A percentile compares a stretch with the other conserved stretches of the same genome.
Conservation (phyloP, 371 early-diverging fungal genomes). For the Enterocytospora artemiae region DNA sequence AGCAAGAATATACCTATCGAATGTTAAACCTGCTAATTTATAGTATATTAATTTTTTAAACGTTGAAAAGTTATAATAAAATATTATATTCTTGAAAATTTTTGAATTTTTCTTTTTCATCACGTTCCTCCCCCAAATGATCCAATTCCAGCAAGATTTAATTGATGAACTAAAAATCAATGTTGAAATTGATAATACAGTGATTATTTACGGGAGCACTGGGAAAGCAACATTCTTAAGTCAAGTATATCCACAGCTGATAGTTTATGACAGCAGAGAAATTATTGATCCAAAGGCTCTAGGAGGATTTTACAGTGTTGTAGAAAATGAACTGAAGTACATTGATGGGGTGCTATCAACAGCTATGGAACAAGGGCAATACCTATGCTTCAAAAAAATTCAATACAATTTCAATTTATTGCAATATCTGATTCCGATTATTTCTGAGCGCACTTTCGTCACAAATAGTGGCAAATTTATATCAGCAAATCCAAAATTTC, state of each 20-base stretch:
- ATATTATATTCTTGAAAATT: not conserved
- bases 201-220: slow-evolving; percentile 25
- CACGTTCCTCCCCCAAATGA: not conserved
- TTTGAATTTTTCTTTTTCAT: not conserved
- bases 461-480: slow-evolving; percentile 16
- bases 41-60: not conserved
- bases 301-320: slow-evolving; percentile 47
- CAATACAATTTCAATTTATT: slow-evolving; percentile 61
- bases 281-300: slow-evolving; percentile 38
- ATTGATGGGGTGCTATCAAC: slow-evolving; percentile 78
- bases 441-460: slow-evolving; percentile 23
- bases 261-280: slow-evolving; percentile 39
- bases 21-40: not conserved
- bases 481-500: slow-evolving; percentile 22
- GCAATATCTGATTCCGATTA: slow-evolving; percentile 27
- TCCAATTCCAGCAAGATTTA: slow-evolving; percentile 1
- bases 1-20: not conserved
- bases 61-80: not conserved
- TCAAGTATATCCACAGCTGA: not conserved
- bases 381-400: slow-evolving; percentile 90
- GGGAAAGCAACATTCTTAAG: slow-evolving; percentile 25
- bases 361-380: slow-evolving; percentile 77
- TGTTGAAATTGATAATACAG: slow-evolving; percentile 11
- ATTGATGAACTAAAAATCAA: not conserved
- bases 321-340: slow-evolving; percentile 70